Evolutionary conservation across 768 basidiomycete species (phyloP), one percentile per base, ranked within the genome.

Genomic region (Rhizopogon vulgaris): DNA sequence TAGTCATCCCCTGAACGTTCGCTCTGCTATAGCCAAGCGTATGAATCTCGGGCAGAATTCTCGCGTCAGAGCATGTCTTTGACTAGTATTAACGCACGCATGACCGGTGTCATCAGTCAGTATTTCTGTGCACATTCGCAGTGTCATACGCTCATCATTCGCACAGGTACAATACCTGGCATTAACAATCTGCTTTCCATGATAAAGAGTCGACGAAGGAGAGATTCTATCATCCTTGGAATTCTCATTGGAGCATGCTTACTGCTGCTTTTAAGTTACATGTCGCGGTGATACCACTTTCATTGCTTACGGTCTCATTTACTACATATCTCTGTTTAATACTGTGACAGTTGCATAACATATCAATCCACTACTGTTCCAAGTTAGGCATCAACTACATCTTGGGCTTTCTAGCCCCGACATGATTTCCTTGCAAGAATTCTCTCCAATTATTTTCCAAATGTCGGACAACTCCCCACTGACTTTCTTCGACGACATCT

Each of bases 1-100:
- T 14, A 24, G 25, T 34, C 47, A 38, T 12, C 5, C 32, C 17
- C 42, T 41, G 45, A 34, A 49, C 45, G 53, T 49, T 48, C 45
- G 53, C 48, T 48, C 25, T 39, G 47, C 50, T 24, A 28, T 49
- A 97, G 94, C 40, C 96, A 98, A 82, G 96, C 95, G 27, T 94
- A 97, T 63, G 96, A 93, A 63, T 97, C 95, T 3, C 85, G 96
- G 28, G 82, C 90, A 18, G 95, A 97, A 69, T 97, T 99, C 69
- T 73, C 79, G 25, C 79, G 83, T 41, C 96, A 99, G 68, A 77
- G 93, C 30, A 67, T 76, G 10, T 82, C 87, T 18, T 70, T 99
- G 38, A 71, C 81, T 8, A 77, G 83, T 14, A 90, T 99, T 57
- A 93, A 91, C 69, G 75, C 82, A 12, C 82, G 94, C 27, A 93